Evolutionary conservation across 345 rosid species (phyloP).

Genomic region (Melaleuca quinquenervia): DNA sequence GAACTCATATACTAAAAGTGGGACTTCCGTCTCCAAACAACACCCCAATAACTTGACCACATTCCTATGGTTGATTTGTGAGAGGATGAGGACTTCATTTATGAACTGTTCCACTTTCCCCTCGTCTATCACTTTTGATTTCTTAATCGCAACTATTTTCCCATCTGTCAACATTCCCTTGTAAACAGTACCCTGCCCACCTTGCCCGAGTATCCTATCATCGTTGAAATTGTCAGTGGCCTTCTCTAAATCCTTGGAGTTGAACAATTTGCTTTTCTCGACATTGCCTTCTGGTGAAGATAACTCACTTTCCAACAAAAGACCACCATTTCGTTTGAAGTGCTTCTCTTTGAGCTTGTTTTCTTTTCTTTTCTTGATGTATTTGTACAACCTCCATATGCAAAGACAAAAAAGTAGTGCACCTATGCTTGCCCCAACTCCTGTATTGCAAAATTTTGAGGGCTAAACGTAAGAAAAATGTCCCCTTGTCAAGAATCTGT

Average conservation of each 20-base stretch:
- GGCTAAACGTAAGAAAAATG: too few relatives aligned
- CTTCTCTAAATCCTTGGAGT: neutral
- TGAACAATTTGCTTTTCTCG: neutral
- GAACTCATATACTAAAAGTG: neutral
- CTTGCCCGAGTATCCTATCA: neutral
- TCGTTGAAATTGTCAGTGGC: neutral
- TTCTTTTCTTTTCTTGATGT: neutral
- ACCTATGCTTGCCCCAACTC: too few relatives aligned
- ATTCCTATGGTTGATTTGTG: neutral
- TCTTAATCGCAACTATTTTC: neutral
- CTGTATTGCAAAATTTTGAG: too few relatives aligned
- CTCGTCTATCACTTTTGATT: neutral
- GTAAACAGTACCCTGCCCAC: neutral
- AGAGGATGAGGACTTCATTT: neutral
- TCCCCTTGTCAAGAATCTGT: too few relatives aligned
- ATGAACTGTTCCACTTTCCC: neutral
- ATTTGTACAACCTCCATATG: neutral
- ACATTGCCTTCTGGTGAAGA: neutral
- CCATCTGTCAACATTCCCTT: neutral
- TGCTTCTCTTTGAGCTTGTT: neutral
- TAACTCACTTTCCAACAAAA: neutral
- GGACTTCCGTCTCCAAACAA: neutral
- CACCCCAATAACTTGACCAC: neutral
- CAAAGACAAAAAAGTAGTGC: too few relatives aligned
- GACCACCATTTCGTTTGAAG: neutral